These are phyloP conservation scores for Pulveroboletus sp. DNA, from an alignment of 768 basidiomycete species.

Conservation along the genomic window DNA sequence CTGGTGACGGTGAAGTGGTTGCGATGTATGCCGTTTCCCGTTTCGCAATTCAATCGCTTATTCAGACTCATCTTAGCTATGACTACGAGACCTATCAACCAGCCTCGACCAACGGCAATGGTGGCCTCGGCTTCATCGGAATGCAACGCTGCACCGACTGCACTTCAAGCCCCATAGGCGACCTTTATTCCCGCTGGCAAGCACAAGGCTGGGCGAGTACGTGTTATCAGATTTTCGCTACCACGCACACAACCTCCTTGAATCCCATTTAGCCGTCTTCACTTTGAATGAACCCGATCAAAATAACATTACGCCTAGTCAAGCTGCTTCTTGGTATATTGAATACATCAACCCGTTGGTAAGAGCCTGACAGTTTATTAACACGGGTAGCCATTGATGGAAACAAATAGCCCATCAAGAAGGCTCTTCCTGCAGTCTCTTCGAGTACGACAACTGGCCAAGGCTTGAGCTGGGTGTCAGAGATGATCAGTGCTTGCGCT, in stretches of 20 bases:
- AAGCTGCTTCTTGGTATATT: constrained; percentile 37
- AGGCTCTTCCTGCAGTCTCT: constrained; percentile 36
- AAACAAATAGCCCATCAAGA: constrained; percentile 31
- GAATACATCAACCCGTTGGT: constrained; percentile 35
- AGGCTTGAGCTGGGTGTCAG: constrained; percentile 34
- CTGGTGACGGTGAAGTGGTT: constrained; percentile 33
- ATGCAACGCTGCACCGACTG: constrained; percentile 39
- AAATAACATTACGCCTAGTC: constrained; percentile 25
- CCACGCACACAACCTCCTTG: neutral
- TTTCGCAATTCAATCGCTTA: neutral
- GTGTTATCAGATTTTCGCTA: neutral
- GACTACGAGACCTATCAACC: constrained; percentile 37
- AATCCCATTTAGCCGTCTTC: constrained; percentile 26
- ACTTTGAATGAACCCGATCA: constrained; percentile 37
- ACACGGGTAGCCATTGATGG: neutral
- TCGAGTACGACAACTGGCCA: constrained; percentile 31
- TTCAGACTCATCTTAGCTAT: constrained; percentile 23
- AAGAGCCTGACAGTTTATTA: constrained; percentile 1
- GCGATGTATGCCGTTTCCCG: constrained; percentile 25
- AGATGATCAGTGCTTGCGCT: constrained; percentile 34
- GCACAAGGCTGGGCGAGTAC: constrained; percentile 31
- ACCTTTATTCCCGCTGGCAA: constrained; percentile 32
- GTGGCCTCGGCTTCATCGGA: constrained; percentile 37
- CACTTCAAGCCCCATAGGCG: constrained; percentile 33
- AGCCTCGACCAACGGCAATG: constrained; percentile 33